A percentile compares a stretch with the other conserved stretches of the same genome.
Evolutionary conservation across 2,329 filamentous ascomycete genomes (phyloP).

Genomic region (Fusarium bactridioides): DNA sequence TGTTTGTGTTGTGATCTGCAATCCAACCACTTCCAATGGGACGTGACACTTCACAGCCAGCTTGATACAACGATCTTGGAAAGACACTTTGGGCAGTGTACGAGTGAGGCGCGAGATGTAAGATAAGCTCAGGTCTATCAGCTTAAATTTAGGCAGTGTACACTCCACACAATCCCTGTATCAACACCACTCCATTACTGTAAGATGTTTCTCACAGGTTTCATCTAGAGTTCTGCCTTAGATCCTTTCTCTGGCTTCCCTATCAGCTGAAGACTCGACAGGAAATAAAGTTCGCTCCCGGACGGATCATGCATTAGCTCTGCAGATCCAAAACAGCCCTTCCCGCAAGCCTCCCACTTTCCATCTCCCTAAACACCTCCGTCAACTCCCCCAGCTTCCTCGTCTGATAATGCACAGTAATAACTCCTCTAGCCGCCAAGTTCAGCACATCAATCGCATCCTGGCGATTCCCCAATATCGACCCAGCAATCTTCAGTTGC

Average conservation of each 20-base stretch:
- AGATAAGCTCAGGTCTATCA: not conserved
- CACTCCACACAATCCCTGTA: accelerated
- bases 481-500: not conserved
- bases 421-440: not conserved
- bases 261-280: not conserved
- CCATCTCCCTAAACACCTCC: not conserved
- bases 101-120: not conserved
- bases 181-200: not conserved
- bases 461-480: not conserved
- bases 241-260: accelerated
- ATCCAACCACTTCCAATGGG: not conserved
- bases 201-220: not conserved
- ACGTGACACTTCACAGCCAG: not conserved
- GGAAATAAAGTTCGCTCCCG: not conserved
- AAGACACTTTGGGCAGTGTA: not conserved
- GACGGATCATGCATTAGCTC: not conserved
- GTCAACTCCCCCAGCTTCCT: not conserved
- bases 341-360: not conserved
- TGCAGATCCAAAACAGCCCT: not conserved
- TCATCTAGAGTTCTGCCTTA: not conserved
- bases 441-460: not conserved
- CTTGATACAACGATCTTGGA: not conserved
- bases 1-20: not conserved
- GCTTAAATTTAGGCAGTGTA: accelerated
- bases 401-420: not conserved